These are phyloP conservation scores for Backusella westeae DNA, from an alignment of 192 early-diverging fungal genomes.

Conservation along the genomic window DNA sequence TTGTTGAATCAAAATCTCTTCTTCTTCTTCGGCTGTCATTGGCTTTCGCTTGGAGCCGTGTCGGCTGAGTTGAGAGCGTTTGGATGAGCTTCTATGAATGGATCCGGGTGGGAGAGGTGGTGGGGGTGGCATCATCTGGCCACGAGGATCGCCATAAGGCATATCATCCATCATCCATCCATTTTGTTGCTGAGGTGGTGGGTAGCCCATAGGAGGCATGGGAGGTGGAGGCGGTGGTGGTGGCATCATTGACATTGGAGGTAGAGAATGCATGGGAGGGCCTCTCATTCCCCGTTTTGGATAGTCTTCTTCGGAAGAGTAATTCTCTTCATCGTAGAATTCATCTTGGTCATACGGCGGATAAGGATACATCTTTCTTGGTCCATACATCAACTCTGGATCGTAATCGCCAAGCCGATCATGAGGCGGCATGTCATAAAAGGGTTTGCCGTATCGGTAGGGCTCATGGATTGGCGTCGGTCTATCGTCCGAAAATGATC, in stretches of 20 bases:
- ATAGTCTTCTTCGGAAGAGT: not conserved
- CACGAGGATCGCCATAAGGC: constrained; percentile 8
- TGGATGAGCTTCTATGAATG: not conserved
- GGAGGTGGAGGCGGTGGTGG: not conserved
- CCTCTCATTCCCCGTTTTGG: not conserved
- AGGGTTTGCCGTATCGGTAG: not conserved
- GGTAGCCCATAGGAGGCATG: not conserved
- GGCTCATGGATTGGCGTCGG: not conserved
- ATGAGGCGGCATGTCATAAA: not conserved
- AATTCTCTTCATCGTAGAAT: not conserved
- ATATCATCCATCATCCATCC: constrained; percentile 12
- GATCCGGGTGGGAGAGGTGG: not conserved
- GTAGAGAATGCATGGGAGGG: not conserved
- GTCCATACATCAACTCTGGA: not conserved
- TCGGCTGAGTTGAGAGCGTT: not conserved
- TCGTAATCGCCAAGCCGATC: not conserved
- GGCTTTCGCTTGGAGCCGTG: not conserved
- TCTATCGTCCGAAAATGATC: not conserved
- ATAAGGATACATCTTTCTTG: not conserved
- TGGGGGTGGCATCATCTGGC: not conserved
- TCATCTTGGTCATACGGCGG: not conserved
- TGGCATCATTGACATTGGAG: constrained; percentile 5
- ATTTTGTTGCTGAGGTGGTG: not conserved
- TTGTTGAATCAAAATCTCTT: not conserved
- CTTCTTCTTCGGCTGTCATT: not conserved